These are phyloP conservation scores for Raffaelea ambrosiae DNA, from an alignment of 2,329 filamentous ascomycete genomes.

Conservation along the genomic window DNA sequence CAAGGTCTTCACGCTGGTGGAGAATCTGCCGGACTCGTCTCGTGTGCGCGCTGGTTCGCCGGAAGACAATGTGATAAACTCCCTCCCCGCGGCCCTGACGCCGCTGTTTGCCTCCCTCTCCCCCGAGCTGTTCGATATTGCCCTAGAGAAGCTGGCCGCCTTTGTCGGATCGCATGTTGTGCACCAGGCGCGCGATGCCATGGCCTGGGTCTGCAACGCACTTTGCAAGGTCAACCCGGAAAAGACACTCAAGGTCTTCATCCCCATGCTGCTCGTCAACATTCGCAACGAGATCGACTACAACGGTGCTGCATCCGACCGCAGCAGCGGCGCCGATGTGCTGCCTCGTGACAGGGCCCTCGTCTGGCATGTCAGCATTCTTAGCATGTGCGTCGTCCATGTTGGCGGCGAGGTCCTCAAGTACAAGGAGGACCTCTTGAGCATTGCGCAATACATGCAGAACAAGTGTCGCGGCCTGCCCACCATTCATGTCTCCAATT, in stretches of 20 bases:
- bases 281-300: slow-evolving; percentile 96
- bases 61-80: slow-evolving; percentile 96
- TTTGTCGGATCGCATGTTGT: slow-evolving; percentile 94
- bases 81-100: slow-evolving; percentile 81
- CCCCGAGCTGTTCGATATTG: slow-evolving; percentile 86
- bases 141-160: slow-evolving; percentile 80
- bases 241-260: slow-evolving; percentile 82
- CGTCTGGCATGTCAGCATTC: slow-evolving; percentile 94
- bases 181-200: slow-evolving; percentile 91
- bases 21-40: slow-evolving; percentile 88
- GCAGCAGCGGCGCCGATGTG: slow-evolving; percentile 88
- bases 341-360: slow-evolving; percentile 84
- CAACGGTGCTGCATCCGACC: slow-evolving; percentile 89
- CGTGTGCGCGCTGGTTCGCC: slow-evolving; percentile 83
- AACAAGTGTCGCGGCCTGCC: slow-evolving; percentile 88
- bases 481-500: slow-evolving; percentile 94
- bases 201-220: slow-evolving; percentile 97
- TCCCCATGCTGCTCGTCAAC: slow-evolving; percentile 82
- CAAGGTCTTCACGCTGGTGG: slow-evolving; percentile 88
- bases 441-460: slow-evolving; percentile 94
- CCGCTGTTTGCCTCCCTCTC: slow-evolving; percentile 86
- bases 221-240: slow-evolving; percentile 92
- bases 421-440: slow-evolving; percentile 81
- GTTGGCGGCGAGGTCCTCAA: slow-evolving; percentile 83
- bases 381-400: slow-evolving; percentile 97